Base-by-base conservation (phyloP, 768 basidiomycete species). In the Rubroboletus pulcherrimus region DNA sequence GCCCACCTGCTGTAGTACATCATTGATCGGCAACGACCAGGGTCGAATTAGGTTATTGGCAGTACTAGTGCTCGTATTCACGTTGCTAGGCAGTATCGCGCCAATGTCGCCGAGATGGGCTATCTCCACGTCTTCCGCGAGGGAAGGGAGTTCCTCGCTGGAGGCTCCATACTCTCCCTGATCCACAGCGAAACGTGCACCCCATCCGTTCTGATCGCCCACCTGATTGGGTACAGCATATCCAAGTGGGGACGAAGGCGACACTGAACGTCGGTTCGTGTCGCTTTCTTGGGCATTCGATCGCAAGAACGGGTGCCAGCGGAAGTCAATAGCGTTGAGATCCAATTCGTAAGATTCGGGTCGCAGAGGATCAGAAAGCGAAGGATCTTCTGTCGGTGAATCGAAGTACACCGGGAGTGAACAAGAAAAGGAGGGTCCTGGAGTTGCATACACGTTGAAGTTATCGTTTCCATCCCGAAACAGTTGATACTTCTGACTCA, bases 291-390 rank as follows among this genome's bases (percentile, higher is more conserved):
- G 55, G 50, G 43, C 11, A 57, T 63, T 51, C 41, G 63, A 73
- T 50, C 61, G 60, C 55, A 74, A 65, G 59, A 85, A 87, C 9
- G 78, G 78, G 44, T 71, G 67, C 85, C 85, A 86, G 49, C 64
- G 75, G 59, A 86, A 87, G 61, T 81, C 80, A 9, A 86, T 68
- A 5, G 63, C 62, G 7, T 71, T 66, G 38, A 74, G 66, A 56
- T 78, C 73, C 40, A 80, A 60, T 29, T 72, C 71, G 57, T 74
- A 77, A 46, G 68, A 66, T 48, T 65, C 64, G 35, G 68, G 58
- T 31, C 73, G 66, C 37, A 75, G 66, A 60, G 75, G 73, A 59
- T 73, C 73, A 31, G 77, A 75, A 37, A 63, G 53, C 47, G 71
- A 68, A 37, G 78, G 78, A 57, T 81, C 79, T 66, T 82, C 79